Evolutionary conservation across 2,329 filamentous ascomycete genomes (phyloP).

Genomic region (Aspergillus calidoustus): DNA sequence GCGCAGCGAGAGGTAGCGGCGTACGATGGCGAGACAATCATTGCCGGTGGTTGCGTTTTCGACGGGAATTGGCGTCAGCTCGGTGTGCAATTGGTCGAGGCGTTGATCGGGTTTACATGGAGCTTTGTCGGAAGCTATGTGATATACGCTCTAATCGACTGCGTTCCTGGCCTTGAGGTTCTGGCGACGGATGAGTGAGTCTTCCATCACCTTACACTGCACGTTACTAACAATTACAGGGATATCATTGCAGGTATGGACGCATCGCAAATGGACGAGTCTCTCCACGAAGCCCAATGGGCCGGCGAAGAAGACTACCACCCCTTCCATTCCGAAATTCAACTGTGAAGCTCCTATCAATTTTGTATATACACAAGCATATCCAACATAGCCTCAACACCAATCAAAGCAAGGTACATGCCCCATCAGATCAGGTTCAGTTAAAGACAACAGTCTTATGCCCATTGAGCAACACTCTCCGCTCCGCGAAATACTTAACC

Average conservation of each 20-base stretch:
- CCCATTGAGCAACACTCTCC: slow-evolving; percentile 76
- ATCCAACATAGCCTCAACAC: slow-evolving; percentile 6
- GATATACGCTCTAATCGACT: slow-evolving; percentile 57
- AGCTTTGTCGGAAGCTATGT: slow-evolving; percentile 55
- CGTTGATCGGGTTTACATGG: slow-evolving; percentile 57
- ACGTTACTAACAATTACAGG: slow-evolving; percentile 10
- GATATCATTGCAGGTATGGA: slow-evolving; percentile 56
- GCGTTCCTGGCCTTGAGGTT: slow-evolving; percentile 57
- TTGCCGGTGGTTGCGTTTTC: slow-evolving; percentile 57
- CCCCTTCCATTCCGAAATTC: slow-evolving; percentile 21
- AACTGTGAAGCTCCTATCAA: slow-evolving; percentile 10
- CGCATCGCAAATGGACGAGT: slow-evolving; percentile 57
- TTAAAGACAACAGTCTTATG: slow-evolving; percentile 80
- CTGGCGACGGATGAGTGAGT: slow-evolving; percentile 58
- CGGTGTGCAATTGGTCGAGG: slow-evolving; percentile 57
- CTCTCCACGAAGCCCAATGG: slow-evolving; percentile 46
- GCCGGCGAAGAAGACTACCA: slow-evolving; percentile 36
- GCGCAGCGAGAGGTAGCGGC: slow-evolving; percentile 57
- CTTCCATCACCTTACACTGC: not conserved
- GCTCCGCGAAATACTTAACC: slow-evolving; percentile 83
- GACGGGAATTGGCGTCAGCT: slow-evolving; percentile 57
- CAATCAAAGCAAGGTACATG: slow-evolving; percentile 2
- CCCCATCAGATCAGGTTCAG: slow-evolving; percentile 26
- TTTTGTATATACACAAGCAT: slow-evolving; percentile 13
- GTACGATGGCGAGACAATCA: slow-evolving; percentile 53